Evolutionary conservation across 2,329 filamentous ascomycete genomes (phyloP).

Genomic region (Zelopaecilomyces penicillatus): DNA sequence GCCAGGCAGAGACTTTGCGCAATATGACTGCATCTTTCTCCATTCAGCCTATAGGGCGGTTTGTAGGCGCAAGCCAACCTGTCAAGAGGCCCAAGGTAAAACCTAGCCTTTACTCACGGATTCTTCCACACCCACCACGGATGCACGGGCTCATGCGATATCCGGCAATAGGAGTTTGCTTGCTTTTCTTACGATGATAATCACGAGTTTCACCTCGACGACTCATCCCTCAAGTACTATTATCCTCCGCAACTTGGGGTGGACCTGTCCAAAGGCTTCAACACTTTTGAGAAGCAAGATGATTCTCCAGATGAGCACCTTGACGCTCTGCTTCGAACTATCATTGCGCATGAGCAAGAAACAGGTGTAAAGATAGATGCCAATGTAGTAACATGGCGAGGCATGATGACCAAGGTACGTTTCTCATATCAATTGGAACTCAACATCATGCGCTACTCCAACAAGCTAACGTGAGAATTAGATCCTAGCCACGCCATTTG

Average conservation of each 20-base stretch:
- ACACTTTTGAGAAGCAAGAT: constrained; percentile 75
- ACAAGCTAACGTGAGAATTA: constrained; percentile 27
- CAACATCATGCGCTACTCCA: neutral
- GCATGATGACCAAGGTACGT: constrained; percentile 93
- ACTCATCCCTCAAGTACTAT: constrained; percentile 79
- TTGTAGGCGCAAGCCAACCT: constrained; percentile 57
- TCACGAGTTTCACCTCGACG: constrained; percentile 67
- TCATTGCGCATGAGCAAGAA: constrained; percentile 64
- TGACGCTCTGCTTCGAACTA: constrained; percentile 69
- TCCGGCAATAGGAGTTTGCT: constrained; percentile 62
- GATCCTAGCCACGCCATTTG: constrained; percentile 81
- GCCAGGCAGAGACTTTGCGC: no score
- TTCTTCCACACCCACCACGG: neutral
- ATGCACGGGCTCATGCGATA: neutral
- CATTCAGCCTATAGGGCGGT: constrained; percentile 62
- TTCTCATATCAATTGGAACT: neutral
- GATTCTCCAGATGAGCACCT: constrained; percentile 80
- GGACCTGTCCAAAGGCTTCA: constrained; percentile 73
- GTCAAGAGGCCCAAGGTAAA: constrained; percentile 67
- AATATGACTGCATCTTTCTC: constrained; percentile 41
- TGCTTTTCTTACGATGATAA: constrained; percentile 89
- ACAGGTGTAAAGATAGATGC: constrained; percentile 60
- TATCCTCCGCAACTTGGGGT: constrained; percentile 65
- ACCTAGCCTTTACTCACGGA: neutral
- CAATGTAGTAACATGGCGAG: constrained; percentile 85